These are phyloP conservation scores for Selaginella tamariscina DNA, from an alignment of 75 land plant species.

Conservation along the genomic window DNA sequence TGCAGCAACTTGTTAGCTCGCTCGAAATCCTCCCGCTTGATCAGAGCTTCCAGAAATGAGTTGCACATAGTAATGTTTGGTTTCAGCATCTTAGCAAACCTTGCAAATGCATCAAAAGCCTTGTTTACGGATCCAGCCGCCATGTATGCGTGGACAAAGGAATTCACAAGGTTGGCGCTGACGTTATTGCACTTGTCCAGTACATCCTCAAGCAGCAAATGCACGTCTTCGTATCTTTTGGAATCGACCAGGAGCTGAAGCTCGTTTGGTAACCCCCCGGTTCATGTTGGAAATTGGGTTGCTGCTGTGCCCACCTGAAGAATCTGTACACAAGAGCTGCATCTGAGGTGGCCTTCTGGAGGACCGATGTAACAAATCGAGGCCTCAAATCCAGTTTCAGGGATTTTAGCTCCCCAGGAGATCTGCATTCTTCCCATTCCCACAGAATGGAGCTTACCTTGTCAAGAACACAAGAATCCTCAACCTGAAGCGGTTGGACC, in stretches of 20 bases:
- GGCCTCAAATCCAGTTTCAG: background rate
- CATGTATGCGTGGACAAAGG: background rate
- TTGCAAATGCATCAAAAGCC: background rate
- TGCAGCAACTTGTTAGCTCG: background rate
- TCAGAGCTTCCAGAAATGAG: background rate
- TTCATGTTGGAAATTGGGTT: background rate
- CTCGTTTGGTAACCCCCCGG: background rate
- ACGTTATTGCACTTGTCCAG: background rate
- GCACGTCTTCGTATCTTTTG: background rate
- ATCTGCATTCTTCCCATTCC: background rate
- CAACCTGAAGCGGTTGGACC: too few relatives aligned
- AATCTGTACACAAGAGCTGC: background rate
- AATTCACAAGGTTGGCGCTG: background rate
- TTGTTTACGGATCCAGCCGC: background rate
- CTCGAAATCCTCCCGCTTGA: background rate
- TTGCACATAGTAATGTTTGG: background rate
- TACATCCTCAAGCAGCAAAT: background rate
- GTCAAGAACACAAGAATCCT: background rate
- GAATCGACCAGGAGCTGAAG: background rate
- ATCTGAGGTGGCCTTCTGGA: background rate
- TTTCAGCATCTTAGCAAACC: background rate
- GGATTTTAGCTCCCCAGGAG: background rate
- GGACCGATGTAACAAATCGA: background rate
- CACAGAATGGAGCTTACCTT: constrained; percentile 1
- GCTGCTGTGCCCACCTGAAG: background rate